These are phyloP conservation scores for Amanita subjunquillea DNA, from an alignment of 768 basidiomycete species.

Conservation along the genomic window DNA sequence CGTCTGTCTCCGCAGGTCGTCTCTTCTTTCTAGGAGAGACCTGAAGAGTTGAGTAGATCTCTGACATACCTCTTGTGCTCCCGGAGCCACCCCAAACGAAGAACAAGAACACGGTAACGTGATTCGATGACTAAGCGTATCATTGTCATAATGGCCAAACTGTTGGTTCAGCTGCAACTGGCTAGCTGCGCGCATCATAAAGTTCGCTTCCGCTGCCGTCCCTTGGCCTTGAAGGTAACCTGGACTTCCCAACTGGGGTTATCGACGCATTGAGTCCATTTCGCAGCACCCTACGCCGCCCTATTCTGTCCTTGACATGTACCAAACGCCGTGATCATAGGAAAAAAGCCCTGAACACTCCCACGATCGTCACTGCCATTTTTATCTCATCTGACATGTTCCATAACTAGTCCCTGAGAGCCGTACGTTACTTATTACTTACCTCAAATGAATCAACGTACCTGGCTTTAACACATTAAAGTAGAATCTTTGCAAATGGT, in stretches of 20 bases:
- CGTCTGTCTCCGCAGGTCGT: constrained; percentile 38
- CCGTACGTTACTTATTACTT: not conserved
- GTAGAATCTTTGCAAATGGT: not conserved
- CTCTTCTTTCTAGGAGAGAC: constrained; percentile 70
- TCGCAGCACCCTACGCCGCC: not conserved
- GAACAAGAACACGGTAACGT: constrained; percentile 2
- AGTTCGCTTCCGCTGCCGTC: not conserved
- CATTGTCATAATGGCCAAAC: not conserved
- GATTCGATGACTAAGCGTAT: not conserved
- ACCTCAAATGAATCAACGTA: not conserved
- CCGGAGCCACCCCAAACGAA: no score
- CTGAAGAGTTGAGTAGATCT: constrained; percentile 49
- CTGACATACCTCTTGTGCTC: constrained; percentile 30
- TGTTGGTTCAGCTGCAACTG: not conserved
- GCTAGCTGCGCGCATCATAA: not conserved
- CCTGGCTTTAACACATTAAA: not conserved
- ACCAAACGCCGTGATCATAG: not conserved
- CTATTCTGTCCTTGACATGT: not conserved
- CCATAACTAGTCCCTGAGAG: not conserved
- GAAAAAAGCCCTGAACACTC: not conserved
- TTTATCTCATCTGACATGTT: not conserved
- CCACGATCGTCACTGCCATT: not conserved
- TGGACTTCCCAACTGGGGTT: not conserved
- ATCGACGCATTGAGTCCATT: not conserved
- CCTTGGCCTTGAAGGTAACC: not conserved